Percentiles rank a stretch among this genome's conserved stretches.
Evolutionary conservation across 495 filamentous ascomycete species (phyloP).

Genomic region (Polyplosphaeria fusca): DNA sequence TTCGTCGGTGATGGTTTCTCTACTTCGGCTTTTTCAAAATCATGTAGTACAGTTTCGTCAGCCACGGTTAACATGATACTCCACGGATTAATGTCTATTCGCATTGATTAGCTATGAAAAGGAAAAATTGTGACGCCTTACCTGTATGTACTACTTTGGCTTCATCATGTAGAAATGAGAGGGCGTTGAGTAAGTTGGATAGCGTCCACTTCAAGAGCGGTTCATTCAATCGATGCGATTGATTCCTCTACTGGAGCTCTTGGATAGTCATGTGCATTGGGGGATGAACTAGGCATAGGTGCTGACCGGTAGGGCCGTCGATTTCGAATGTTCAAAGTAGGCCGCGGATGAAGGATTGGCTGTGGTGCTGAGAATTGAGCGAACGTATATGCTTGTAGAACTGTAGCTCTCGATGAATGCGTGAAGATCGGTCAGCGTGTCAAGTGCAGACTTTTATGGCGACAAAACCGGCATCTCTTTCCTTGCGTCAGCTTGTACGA

Average conservation of each 20-base stretch:
- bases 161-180: conserved; percentile 26
- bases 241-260: conserved; percentile 19
- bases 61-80: conserved; percentile 17
- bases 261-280: conserved; percentile 26
- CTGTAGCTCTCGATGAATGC: conserved; percentile 13
- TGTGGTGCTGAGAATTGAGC: conserved; percentile 12
- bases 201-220: conserved; percentile 14
- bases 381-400: conserved; percentile 20
- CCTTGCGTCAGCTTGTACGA: background rate
- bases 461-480: conserved; percentile 14
- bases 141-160: conserved; percentile 22
- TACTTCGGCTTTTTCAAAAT: conserved; percentile 10
- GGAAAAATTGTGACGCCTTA: conserved; percentile 1
- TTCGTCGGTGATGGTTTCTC: conserved; percentile 13
- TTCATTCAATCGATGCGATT: conserved; percentile 13
- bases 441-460: conserved; percentile 24
- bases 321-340: conserved; percentile 15
- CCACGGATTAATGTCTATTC: conserved; percentile 17
- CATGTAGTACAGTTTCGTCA: conserved; percentile 10
- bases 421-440: conserved; percentile 6
- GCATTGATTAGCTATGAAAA: conserved; percentile 1
- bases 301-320: conserved; percentile 6
- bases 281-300: conserved; percentile 23
- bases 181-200: conserved; percentile 6
- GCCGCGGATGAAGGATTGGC: conserved; percentile 12